These are phyloP conservation scores for Hymenoscyphus infarciens DNA, from an alignment of 2,329 filamentous ascomycete species.

Conservation along the genomic window DNA sequence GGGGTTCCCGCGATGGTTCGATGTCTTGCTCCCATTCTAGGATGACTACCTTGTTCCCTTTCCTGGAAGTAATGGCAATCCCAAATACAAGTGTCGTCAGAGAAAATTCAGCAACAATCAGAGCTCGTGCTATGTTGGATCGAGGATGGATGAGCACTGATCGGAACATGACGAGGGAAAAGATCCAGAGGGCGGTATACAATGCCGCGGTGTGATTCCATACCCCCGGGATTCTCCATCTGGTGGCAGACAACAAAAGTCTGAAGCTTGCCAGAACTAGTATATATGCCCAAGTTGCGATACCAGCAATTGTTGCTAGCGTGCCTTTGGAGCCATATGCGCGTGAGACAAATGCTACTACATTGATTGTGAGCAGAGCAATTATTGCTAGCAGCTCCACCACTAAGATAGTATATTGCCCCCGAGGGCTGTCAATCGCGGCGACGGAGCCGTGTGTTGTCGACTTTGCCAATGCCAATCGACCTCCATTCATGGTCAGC, in stretches of 20 bases:
- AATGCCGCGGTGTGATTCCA: conserved; percentile 92
- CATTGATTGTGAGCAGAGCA: conserved; percentile 67
- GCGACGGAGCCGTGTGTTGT: conserved; percentile 62
- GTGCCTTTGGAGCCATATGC: conserved; percentile 56
- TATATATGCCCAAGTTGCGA: conserved; percentile 79
- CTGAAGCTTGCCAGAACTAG: conserved; percentile 69
- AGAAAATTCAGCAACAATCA: conserved; percentile 71
- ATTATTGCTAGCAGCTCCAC: conserved; percentile 73
- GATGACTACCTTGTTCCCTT: conserved; percentile 85
- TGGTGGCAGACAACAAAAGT: conserved; percentile 61
- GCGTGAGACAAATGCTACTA: conserved; percentile 58
- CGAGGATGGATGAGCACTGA: conserved; percentile 77
- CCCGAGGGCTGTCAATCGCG: conserved; percentile 71
- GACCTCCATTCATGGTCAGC: conserved; percentile 54
- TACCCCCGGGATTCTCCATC: conserved; percentile 65
- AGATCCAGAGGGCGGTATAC: conserved; percentile 79
- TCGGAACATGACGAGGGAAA: conserved; percentile 73
- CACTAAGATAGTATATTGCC: conserved; percentile 65
- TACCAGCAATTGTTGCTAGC: conserved; percentile 60
- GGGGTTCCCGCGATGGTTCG: conserved; percentile 79
- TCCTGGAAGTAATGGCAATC: conserved; percentile 77
- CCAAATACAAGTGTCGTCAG: conserved; percentile 70
- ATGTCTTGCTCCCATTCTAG: conserved; percentile 87
- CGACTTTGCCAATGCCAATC: conserved; percentile 56
- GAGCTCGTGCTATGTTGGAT: conserved; percentile 56